Evolutionary conservation across 768 basidiomycete genomes (phyloP).

Genomic region (Lactarius evosmus): DNA sequence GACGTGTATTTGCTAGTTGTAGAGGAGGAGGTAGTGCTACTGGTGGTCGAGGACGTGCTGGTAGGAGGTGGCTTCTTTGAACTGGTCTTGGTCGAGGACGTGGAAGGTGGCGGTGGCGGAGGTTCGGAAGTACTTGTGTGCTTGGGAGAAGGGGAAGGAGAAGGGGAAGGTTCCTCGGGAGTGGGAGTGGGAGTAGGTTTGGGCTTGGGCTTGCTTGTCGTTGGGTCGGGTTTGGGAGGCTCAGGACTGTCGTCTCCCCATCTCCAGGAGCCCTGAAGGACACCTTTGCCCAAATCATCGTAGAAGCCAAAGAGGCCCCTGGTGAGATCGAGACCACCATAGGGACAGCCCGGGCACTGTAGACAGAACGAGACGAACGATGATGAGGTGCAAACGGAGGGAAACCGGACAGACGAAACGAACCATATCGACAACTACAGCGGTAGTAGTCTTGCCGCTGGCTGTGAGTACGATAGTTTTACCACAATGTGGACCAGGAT

Average conservation of each 20-base stretch:
- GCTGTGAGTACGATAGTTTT: constrained; percentile 57
- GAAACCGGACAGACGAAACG: constrained; percentile 10
- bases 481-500: constrained; percentile 65
- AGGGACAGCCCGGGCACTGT: constrained; percentile 42
- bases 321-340: constrained; percentile 47
- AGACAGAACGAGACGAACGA: too few relatives aligned
- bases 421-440: constrained; percentile 64
- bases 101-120: constrained; percentile 14
- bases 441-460: constrained; percentile 55
- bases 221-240: background rate
- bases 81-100: constrained; percentile 5
- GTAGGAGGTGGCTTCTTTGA: background rate
- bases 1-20: background rate
- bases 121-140: background rate
- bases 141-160: background rate
- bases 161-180: background rate
- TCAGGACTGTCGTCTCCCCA: too few relatives aligned
- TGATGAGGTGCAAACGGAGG: background rate
- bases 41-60: background rate
- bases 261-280: constrained; percentile 43
- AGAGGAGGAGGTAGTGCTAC: background rate
- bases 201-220: background rate
- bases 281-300: constrained; percentile 36
- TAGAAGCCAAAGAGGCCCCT: constrained; percentile 45
- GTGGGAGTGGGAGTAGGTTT: background rate